These are phyloP conservation scores for Lepidium didymum DNA, from an alignment of 345 rosid genomes.

Conservation along the genomic window DNA sequence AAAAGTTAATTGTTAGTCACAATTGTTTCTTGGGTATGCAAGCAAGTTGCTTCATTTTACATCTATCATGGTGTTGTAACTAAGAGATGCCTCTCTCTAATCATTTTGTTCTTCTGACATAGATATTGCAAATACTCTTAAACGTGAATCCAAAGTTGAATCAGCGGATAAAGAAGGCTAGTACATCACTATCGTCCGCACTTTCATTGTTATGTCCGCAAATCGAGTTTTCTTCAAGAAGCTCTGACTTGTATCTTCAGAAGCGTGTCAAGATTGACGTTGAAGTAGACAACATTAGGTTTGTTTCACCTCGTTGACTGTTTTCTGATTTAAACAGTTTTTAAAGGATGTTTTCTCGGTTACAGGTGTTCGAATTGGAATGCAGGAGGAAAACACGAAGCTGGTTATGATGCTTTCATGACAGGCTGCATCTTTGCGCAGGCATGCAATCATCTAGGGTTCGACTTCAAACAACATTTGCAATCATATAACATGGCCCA, in stretches of 20 bases:
- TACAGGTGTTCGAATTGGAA: slow-evolving; percentile 75
- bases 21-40: slow-evolving; percentile 82
- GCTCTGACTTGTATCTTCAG: slow-evolving; percentile 22
- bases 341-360: neutral
- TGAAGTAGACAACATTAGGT: slow-evolving; percentile 77
- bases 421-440: slow-evolving; percentile 91
- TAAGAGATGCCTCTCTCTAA: neutral
- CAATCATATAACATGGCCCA: slow-evolving; percentile 37
- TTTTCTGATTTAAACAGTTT: neutral
- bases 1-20: slow-evolving; percentile 88
- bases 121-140: slow-evolving; percentile 84
- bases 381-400: slow-evolving; percentile 89
- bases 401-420: slow-evolving; percentile 99
- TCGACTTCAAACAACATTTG: slow-evolving; percentile 48
- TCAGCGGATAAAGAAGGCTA: slow-evolving; percentile 54
- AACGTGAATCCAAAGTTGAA: slow-evolving; percentile 45
- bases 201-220: slow-evolving; percentile 66
- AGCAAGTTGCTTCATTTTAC: slow-evolving; percentile 9
- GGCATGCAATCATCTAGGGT: slow-evolving; percentile 67
- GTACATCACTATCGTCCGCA: slow-evolving; percentile 72
- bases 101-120: slow-evolving; percentile 23
- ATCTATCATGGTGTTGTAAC: slow-evolving; percentile 8
- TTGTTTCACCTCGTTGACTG: slow-evolving; percentile 7
- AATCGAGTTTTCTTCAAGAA: slow-evolving; percentile 41
- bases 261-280: slow-evolving; percentile 63